Base-by-base conservation (phyloP, 2,329 filamentous ascomycete species). In the Aspergillus arachidicola region DNA sequence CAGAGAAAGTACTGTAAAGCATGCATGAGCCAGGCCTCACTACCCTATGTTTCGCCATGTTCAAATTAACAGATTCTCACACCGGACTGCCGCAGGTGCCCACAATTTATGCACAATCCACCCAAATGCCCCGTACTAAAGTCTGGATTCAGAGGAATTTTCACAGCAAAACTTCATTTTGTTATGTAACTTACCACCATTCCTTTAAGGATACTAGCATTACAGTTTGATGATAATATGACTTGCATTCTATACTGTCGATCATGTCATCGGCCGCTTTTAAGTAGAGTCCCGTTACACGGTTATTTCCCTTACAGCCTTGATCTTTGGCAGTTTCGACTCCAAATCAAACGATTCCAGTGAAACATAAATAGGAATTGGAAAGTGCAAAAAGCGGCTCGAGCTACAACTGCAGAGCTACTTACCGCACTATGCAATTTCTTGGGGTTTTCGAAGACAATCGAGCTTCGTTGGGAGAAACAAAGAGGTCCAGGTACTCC, bases 111-210 rank as follows among this genome's bases (percentile, higher is more conserved):
- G 45, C 30, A 36, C 34, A 59, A 23, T 38, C 51, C 51, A 38
- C 51, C n/a, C 32, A 38, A 55, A 55, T 11, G 32, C 14, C 30
- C 51, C 51, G 26, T 55, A 55, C 6, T 26, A 10, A 55, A 26
- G 32, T 38, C 34, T 58, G 43, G 30, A 57, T 34, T 62, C 48
- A 50, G 48, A 48, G 36, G 55, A 32, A 48, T 59, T 62, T 30
- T 38, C 36, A 36, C 36, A 56, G 55, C n/a, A 58, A 34, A 32
- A 41, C 11, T 10, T 41, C 21, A 41, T n/a, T 41, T n/a, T 6
- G 7, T n/a, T 26, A 23, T 23, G 23, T 23, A 26, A 26, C 23
- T 26, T 50, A 14, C 30, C 19, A 54, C 21, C 12, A 23, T 16
- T 14, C 12, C 32, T 10, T 6, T 34, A 53, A 53, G 50, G 19